phyloP scores from a whole-genome alignment of 305 asterid species.

The Euphrasia arctica region DNA sequence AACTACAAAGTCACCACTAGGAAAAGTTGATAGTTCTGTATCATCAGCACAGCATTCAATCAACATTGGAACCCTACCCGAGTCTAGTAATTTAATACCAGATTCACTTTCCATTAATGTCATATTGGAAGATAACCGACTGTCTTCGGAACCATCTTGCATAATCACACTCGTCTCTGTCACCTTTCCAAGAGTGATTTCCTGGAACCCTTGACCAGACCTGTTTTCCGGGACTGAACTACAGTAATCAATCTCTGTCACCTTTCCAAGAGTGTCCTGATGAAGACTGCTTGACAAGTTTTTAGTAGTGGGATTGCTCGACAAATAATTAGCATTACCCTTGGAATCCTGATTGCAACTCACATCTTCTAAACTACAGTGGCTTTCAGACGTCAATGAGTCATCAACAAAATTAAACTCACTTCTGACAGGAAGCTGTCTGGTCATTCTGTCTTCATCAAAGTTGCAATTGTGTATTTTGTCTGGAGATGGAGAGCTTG shows the following conservation, averaged over 20 bases:
- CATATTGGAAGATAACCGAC: slow-evolving; percentile 22
- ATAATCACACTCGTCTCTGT: slow-evolving; percentile 27
- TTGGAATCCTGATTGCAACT: slow-evolving; percentile 27
- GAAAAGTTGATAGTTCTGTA: slow-evolving; percentile 26
- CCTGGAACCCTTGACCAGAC: slow-evolving; percentile 32
- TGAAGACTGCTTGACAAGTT: slow-evolving; percentile 27
- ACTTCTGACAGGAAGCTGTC: slow-evolving; percentile 24
- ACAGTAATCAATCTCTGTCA: slow-evolving; percentile 28
- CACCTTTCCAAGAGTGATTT: slow-evolving; percentile 24
- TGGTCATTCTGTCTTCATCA: slow-evolving; percentile 19
- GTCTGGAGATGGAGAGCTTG: slow-evolving; percentile 22
- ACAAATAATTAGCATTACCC: slow-evolving; percentile 25
- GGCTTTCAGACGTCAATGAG: slow-evolving; percentile 28
- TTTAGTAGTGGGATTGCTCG: slow-evolving; percentile 22
- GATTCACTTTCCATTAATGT: slow-evolving; percentile 27
- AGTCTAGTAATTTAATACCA: slow-evolving; percentile 24
- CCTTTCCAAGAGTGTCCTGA: slow-evolving; percentile 27
- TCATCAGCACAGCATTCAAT: slow-evolving; percentile 24
- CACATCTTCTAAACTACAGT: slow-evolving; percentile 21
- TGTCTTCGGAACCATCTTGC: slow-evolving; percentile 27
- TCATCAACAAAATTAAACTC: slow-evolving; percentile 24
- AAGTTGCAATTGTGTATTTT: slow-evolving; percentile 22
- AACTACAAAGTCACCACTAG: slow-evolving; percentile 27
- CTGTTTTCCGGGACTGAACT: slow-evolving; percentile 30
- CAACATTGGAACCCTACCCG: slow-evolving; percentile 23